Percentiles rank a stretch among this genome's conserved stretches.
These are phyloP conservation scores for Lactarius akahatsu DNA, from an alignment of 768 basidiomycete genomes.

Conservation along the genomic window DNA sequence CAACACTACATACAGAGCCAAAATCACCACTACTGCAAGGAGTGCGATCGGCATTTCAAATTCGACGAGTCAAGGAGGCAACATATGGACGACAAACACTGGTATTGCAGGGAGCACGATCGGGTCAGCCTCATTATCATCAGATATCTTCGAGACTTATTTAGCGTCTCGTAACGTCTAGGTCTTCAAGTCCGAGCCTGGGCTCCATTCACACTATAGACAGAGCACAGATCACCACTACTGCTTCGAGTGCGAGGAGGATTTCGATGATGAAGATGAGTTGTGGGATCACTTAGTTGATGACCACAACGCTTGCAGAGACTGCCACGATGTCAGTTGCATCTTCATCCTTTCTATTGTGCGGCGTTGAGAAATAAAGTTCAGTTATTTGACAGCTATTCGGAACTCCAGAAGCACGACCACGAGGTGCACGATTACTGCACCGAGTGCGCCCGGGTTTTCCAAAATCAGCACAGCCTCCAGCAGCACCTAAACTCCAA, in stretches of 20 bases:
- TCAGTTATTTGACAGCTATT: constrained; percentile 7
- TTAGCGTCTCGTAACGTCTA: not conserved
- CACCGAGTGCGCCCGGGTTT: constrained; percentile 43
- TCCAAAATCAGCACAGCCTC: constrained; percentile 43
- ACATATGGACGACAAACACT: constrained; percentile 10
- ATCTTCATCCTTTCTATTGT: not conserved
- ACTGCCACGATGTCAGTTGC: not conserved
- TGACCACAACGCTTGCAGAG: constrained; percentile 16
- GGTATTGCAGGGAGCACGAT: constrained; percentile 6
- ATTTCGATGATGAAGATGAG: constrained; percentile 5
- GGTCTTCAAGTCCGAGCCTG: constrained; percentile 43
- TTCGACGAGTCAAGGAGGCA: not conserved
- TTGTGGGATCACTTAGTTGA: constrained; percentile 11
- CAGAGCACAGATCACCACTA: constrained; percentile 8
- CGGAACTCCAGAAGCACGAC: constrained; percentile 23
- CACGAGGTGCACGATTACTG: constrained; percentile 43
- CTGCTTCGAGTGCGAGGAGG: not conserved
- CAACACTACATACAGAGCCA: not conserved
- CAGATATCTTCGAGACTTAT: not conserved
- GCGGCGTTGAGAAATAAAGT: not conserved
- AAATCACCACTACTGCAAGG: constrained; percentile 10
- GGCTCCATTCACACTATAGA: constrained; percentile 49
- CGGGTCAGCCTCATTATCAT: constrained; percentile 13
- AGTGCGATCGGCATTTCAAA: not conserved
- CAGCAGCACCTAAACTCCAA: constrained; percentile 54